Conservation (phyloP, 2,329 filamentous ascomycete species). For the Lecanoromycetidae sp. region DNA sequence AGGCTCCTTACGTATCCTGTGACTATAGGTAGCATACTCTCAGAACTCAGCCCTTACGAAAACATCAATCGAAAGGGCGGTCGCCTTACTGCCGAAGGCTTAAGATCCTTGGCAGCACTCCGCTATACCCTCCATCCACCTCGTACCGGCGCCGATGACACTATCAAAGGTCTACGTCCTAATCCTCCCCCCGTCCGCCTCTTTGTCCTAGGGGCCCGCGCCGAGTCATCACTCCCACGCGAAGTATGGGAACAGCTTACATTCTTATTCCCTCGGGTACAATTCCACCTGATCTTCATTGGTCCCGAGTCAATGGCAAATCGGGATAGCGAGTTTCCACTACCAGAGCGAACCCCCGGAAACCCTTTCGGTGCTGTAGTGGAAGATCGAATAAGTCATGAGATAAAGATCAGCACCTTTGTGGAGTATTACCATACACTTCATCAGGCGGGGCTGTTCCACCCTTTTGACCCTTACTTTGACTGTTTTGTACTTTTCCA, state of each 20-base stretch:
- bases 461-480: constrained; percentile 94
- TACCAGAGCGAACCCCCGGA: constrained; percentile 67
- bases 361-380: constrained; percentile 94
- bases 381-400: constrained; percentile 76
- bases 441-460: constrained; percentile 79
- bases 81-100: constrained; percentile 69
- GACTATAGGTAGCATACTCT: constrained; percentile 80
- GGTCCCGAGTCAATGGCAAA: constrained; percentile 94
- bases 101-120: constrained; percentile 58
- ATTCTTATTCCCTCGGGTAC: constrained; percentile 88
- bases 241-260: constrained; percentile 88
- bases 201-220: constrained; percentile 86
- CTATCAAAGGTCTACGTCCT: constrained; percentile 67
- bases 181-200: constrained; percentile 80
- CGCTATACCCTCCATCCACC: constrained; percentile 90
- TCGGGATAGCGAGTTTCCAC: constrained; percentile 81
- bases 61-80: constrained; percentile 52
- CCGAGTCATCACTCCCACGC: constrained; percentile 91
- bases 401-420: constrained; percentile 93
- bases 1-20: constrained; percentile 85
- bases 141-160: constrained; percentile 58
- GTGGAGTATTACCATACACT: constrained; percentile 98
- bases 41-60: constrained; percentile 88
- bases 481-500: constrained; percentile 97
- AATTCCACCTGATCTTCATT: constrained; percentile 85